phyloP scores from a whole-genome alignment of 179 eudicot genomes.

The Patellifolia procumbens region DNA sequence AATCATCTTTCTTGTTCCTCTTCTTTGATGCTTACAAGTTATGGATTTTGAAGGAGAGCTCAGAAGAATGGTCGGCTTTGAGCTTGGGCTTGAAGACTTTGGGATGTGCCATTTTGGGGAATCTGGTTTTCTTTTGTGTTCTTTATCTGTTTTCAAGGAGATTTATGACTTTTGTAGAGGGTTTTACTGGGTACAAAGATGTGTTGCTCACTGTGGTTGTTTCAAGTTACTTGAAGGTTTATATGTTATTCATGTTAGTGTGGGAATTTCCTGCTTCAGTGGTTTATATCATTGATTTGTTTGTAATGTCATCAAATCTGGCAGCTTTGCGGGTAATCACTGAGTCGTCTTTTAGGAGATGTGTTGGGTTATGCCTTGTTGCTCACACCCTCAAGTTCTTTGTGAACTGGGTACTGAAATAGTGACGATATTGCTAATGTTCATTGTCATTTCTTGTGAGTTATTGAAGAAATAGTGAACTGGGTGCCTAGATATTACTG shows the following conservation, averaged over 20 bases:
- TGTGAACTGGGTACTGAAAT: slow-evolving; percentile 31
- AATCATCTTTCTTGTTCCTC: slow-evolving; percentile 26
- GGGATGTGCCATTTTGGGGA: slow-evolving; percentile 30
- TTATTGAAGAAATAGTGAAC: background rate
- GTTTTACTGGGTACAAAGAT: slow-evolving; percentile 45
- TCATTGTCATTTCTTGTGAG: no score
- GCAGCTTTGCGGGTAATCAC: slow-evolving; percentile 76
- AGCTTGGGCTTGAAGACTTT: slow-evolving; percentile 26
- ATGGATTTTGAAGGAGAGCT: slow-evolving; percentile 29
- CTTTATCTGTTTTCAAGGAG: slow-evolving; percentile 25
- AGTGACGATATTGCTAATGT: background rate
- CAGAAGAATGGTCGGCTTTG: slow-evolving; percentile 25
- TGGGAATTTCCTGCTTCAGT: slow-evolving; percentile 71
- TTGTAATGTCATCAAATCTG: slow-evolving; percentile 76
- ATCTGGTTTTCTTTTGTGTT: slow-evolving; percentile 25
- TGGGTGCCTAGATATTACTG: background rate
- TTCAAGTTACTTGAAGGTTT: slow-evolving; percentile 81
- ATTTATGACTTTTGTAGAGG: slow-evolving; percentile 35
- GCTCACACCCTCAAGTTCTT: slow-evolving; percentile 47
- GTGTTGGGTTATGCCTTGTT: slow-evolving; percentile 57
- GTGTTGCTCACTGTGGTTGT: slow-evolving; percentile 58
- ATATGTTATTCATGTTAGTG: slow-evolving; percentile 65
- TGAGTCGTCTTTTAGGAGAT: slow-evolving; percentile 50
- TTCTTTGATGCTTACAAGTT: slow-evolving; percentile 40
- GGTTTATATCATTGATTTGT: slow-evolving; percentile 58